Base-by-base conservation (phyloP, 192 early-diverging fungal species). In the Backusella macrospora region DNA sequence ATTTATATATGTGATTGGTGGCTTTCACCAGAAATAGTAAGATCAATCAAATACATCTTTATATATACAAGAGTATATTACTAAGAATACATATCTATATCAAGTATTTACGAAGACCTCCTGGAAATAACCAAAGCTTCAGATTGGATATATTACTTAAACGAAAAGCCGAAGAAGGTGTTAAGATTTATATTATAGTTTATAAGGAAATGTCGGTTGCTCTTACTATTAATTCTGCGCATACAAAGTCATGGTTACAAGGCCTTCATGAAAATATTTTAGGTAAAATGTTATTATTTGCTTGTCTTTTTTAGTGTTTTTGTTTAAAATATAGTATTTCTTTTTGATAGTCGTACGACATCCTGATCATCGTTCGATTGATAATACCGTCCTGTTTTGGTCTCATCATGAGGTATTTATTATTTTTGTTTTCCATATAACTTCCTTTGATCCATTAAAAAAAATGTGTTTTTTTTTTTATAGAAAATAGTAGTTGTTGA, bases 1-100 rank as follows among this genome's bases (percentile, higher is more conserved):
- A 92, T 94, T 64, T 92, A 89, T 63, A 92, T 93, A 72, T 82
- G 76, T 38, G 94, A 95, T 79, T 96, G 95, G 95, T 96, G 95
- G 92, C 87, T 96, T n/a, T 91, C 91, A 45, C 95, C 95, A 15
- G 95, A 96, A 74, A 72, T 96, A 74, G 87, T 89, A 83, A 68
- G 71, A 80, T 5, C 13, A 38, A 46, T 16, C 37, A 10, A n/a
- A 29, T 65, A 38, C 42, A 43, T 4, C 2, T 34, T 34, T 34
- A 34, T 34, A 34, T 34, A 34, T 34, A 34, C 29, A 34, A 34
- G 29, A 34, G 29, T 34, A 34, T 34, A 34, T 34, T 34, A 34
- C 29, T 34, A 34, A 34, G 29, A 34, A 34, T 34, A 0, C 0
- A 34, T 34, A 34, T 34, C n/a, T n/a, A 2, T 34, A 26, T 7